Evolutionary conservation across 306 rosid species (phyloP), one percentile per base, ranked within the genome.

Genomic region (Prunus kanzakura): DNA sequence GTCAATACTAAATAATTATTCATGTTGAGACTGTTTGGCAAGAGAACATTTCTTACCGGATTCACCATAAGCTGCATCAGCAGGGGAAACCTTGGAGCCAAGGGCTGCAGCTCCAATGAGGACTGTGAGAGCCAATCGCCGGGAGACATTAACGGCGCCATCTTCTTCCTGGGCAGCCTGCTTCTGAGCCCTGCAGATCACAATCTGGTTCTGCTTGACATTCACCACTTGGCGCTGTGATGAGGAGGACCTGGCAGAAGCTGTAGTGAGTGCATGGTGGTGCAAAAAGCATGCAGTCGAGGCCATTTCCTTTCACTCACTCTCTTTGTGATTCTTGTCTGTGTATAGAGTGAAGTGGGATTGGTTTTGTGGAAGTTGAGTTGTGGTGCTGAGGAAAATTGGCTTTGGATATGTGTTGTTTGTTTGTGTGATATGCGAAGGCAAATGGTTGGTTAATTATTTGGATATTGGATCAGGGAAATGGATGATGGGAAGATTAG

Each of bases 51-150:
- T 46, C 32, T 0, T 87, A 94, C 98, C 97, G 45, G 98, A 89
- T 87, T 94, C 97, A 3, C 98, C 98, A 63, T 87, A 94, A 38
- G 98, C 98, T 1, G 98, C 98, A 81, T 91, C 97, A 29, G 98
- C 95, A 54, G 98, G 97, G 30, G 95, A 84, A 11, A 89, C 97
- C 88, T 86, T 94, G 43, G 97, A 83, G 87, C 86, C 93, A 70
- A 91, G 78, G 78, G 98, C 96, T 15, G 97, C 96, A 67, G 90
- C 90, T 56, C 98, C 97, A 58, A 94, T 78, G 82, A 94, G 89
- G 50, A 90, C 84, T 2, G 96, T 85, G 73, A 94, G 97, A 49
- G 97, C 98, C 81, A 94, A 89, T 1, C 97, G 88, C 63, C 98
- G 93, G 71, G 97, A 91, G 61, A 91, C 76, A 25, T 19, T 64